phyloP scores from a whole-genome alignment of 2,329 filamentous ascomycete species.

The Diaporthe sp. region DNA sequence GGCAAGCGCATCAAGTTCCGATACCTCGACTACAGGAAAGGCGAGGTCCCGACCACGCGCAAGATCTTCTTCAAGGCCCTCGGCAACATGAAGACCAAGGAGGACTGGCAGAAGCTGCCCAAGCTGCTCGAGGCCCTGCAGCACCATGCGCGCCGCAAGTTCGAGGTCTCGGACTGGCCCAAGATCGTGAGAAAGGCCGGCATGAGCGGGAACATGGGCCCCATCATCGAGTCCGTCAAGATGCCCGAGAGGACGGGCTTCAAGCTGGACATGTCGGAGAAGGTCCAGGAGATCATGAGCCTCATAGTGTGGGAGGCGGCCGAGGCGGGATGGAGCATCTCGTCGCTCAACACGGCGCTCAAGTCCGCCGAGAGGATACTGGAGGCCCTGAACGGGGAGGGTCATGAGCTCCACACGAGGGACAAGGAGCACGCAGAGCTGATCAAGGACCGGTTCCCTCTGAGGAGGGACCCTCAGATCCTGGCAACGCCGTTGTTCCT shows the following conservation, averaged over 20 bases:
- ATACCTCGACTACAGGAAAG: constrained; percentile 55
- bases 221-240: constrained; percentile 64
- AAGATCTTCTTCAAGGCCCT: constrained; percentile 54
- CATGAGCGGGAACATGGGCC: constrained; percentile 54
- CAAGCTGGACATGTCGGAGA: constrained; percentile 56
- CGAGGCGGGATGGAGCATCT: constrained; percentile 49
- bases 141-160: constrained; percentile 55
- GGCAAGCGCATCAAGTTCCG: constrained; percentile 66
- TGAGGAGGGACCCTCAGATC: constrained; percentile 58
- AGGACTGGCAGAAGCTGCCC: constrained; percentile 66
- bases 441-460: constrained; percentile 44
- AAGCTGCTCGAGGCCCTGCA: constrained; percentile 64
- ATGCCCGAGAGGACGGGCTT: constrained; percentile 60
- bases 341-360: constrained; percentile 56
- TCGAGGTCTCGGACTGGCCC: constrained; percentile 50
- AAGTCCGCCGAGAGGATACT: constrained; percentile 61
- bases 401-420: constrained; percentile 49
- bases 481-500: constrained; percentile 58
- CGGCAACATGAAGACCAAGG: constrained; percentile 58
- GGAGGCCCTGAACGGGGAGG: constrained; percentile 61
- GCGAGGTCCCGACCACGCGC: constrained; percentile 58
- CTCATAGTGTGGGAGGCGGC: constrained; percentile 58
- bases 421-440: constrained; percentile 37
- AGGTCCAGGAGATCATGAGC: constrained; percentile 54
- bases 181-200: constrained; percentile 58